Evolutionary conservation across 2,329 filamentous ascomycete species (phyloP), one percentile per base, ranked within the genome.

Genomic region (Teratosphaeria epicoccoides): DNA sequence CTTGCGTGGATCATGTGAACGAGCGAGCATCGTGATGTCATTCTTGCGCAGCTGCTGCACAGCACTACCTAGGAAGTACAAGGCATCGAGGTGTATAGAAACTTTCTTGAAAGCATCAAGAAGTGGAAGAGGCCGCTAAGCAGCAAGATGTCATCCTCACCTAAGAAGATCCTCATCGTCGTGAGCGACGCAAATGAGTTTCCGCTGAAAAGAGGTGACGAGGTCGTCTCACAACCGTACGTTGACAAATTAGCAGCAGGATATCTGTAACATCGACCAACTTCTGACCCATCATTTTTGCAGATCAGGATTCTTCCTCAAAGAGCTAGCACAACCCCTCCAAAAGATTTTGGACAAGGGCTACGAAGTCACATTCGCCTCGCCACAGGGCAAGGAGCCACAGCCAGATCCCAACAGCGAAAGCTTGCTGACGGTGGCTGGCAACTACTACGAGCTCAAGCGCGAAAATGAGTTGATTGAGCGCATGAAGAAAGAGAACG

Each of bases 301-400:
- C n/a, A n/a, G n/a, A n/a, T 53, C 48, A 24, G 48, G 48, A 24
- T 49, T 24, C 33, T 49, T 49, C 23, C 65, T 72, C 44, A 68
- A 68, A 55, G 69, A 70, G 51, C 64, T 71, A 9, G 68, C 68
- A 28, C 68, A 70, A 51, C 67, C 69, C 0, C 61, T 72, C 1
- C 54, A 62, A 7, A 67, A 66, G 24, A 58, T 71, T 14, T 67
- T 72, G 28, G 63, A 66, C 5, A 59, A 61, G 24, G 66, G 65
- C 17, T 70, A 72, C 57, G 68, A 73, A 59, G 65, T 74, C 23
- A 73, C 70, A 10, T 75, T 75, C 54, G 69, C 72, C n/a, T 72
- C 70, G 0, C 72, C 73, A 0, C 57, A 67, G 44, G 73, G 72
- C 54, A 63, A 66, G 24, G 66, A 71, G 40, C 72, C 73, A 0